Conservation (phyloP, 1,284 basidiomycete species). For the Austroboletus novae-zelandiae region DNA sequence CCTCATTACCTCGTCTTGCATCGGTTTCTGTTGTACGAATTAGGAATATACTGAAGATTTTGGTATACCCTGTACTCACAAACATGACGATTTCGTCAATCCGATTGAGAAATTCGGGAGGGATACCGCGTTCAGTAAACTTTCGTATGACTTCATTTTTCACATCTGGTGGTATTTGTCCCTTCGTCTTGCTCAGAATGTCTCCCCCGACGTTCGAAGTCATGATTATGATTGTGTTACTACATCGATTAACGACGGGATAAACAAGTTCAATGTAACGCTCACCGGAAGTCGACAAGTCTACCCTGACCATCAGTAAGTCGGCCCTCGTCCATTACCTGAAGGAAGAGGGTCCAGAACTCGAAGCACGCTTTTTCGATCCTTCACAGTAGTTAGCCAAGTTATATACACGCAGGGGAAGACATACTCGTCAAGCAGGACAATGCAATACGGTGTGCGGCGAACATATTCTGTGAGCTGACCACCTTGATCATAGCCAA, state of each 20-base stretch:
- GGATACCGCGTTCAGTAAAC: too few species aligned
- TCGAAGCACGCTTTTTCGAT: conserved; percentile 10
- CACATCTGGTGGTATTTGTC: too few species aligned
- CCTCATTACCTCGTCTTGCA: conserved; percentile 1
- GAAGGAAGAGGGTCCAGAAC: conserved; percentile 11
- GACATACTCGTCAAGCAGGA: conserved; percentile 7
- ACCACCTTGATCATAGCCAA: conserved; percentile 10
- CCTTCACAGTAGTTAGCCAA: background rate
- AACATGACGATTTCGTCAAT: too few species aligned
- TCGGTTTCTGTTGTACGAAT: background rate
- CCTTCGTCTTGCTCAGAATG: too few species aligned
- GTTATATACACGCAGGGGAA: background rate
- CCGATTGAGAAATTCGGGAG: too few species aligned
- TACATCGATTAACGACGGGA: background rate
- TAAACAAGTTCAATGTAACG: background rate
- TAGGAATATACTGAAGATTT: background rate
- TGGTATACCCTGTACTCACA: background rate
- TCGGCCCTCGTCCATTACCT: conserved; percentile 13
- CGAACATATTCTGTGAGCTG: conserved; percentile 11
- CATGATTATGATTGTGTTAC: background rate
- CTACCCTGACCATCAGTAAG: conserved; percentile 12
- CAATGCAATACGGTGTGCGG: conserved; percentile 8
- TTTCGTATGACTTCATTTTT: too few species aligned
- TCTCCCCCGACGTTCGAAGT: too few species aligned
- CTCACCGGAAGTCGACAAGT: conserved; percentile 12